A percentile compares a stretch with the other conserved stretches of the same genome.
phyloP scores from a whole-genome alignment of 306 rosid genomes.

The Biancaea sappan region DNA sequence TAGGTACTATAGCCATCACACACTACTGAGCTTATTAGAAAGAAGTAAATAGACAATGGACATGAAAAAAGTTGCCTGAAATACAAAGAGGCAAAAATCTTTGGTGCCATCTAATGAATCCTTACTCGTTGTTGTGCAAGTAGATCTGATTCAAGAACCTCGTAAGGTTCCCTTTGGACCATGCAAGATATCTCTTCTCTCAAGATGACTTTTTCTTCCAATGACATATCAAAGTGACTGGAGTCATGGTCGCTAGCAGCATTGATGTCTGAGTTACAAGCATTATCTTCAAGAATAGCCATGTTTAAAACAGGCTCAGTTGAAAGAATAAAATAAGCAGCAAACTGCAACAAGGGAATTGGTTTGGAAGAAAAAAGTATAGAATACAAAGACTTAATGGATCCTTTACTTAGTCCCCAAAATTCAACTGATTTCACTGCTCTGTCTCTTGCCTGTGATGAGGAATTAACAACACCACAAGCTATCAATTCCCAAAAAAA shows the following conservation, averaged over 20 bases:
- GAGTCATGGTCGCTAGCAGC: constrained; percentile 55
- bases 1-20: not conserved
- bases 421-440: constrained; percentile 91
- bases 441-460: constrained; percentile 75
- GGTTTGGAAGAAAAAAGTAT: constrained; percentile 81
- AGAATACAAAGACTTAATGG: constrained; percentile 82
- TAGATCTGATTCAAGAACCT: constrained; percentile 69
- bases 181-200: constrained; percentile 71
- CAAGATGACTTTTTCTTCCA: constrained; percentile 61
- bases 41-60: constrained; percentile 23
- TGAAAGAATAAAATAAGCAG: constrained; percentile 80
- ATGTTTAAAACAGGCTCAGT: constrained; percentile 66
- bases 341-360: constrained; percentile 70
- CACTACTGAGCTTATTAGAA: not conserved
- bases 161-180: constrained; percentile 68
- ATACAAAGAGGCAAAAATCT: constrained; percentile 13
- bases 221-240: constrained; percentile 51
- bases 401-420: constrained; percentile 94
- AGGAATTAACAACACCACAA: constrained; percentile 66
- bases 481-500: constrained; percentile 88
- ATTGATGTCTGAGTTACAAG: constrained; percentile 47
- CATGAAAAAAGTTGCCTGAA: not conserved
- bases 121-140: constrained; percentile 73
- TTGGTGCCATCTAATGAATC: constrained; percentile 25
- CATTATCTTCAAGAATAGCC: constrained; percentile 67